These are phyloP conservation scores for Biscogniauxia marginata DNA, from an alignment of 2,329 filamentous ascomycete species.

Conservation along the genomic window DNA sequence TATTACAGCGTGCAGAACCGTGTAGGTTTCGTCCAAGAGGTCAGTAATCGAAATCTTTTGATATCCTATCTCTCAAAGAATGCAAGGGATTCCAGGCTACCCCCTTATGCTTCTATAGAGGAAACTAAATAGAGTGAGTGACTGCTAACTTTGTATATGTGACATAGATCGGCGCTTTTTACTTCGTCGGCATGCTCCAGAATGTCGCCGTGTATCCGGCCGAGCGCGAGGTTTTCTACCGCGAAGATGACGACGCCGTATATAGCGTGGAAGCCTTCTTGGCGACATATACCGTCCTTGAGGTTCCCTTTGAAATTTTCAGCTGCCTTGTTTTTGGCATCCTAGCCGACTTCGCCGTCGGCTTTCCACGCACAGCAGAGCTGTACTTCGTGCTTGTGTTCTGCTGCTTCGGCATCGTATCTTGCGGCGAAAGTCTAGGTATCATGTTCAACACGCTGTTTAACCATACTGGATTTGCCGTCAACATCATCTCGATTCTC, in stretches of 20 bases:
- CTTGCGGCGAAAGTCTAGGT: slow-evolving; percentile 71
- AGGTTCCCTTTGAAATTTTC: slow-evolving; percentile 69
- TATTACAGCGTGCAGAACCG: slow-evolving; percentile 71
- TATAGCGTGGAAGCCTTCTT: slow-evolving; percentile 73
- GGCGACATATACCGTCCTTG: slow-evolving; percentile 66
- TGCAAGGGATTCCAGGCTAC: too few relatives aligned
- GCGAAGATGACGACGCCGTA: slow-evolving; percentile 71
- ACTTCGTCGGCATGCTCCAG: slow-evolving; percentile 77
- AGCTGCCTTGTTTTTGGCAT: slow-evolving; percentile 65
- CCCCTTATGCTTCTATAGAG: not conserved
- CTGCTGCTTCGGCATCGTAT: slow-evolving; percentile 71
- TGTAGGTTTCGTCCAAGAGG: slow-evolving; percentile 71
- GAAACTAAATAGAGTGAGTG: not conserved
- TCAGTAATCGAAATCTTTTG: slow-evolving; percentile 33
- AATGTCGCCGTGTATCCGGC: slow-evolving; percentile 72
- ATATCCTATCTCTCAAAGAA: too few relatives aligned
- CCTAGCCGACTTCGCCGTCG: slow-evolving; percentile 62
- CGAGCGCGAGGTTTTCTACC: slow-evolving; percentile 74
- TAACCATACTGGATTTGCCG: slow-evolving; percentile 70
- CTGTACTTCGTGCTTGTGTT: slow-evolving; percentile 69
- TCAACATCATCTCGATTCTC: slow-evolving; percentile 69
- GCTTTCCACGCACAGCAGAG: slow-evolving; percentile 58
- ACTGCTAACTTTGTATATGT: not conserved
- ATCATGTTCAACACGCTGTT: slow-evolving; percentile 82
- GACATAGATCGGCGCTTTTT: slow-evolving; percentile 52